Percentiles rank a stretch among this genome's conserved stretches.
Conservation (phyloP, 306 rosid genomes). For the Delonix regia region DNA sequence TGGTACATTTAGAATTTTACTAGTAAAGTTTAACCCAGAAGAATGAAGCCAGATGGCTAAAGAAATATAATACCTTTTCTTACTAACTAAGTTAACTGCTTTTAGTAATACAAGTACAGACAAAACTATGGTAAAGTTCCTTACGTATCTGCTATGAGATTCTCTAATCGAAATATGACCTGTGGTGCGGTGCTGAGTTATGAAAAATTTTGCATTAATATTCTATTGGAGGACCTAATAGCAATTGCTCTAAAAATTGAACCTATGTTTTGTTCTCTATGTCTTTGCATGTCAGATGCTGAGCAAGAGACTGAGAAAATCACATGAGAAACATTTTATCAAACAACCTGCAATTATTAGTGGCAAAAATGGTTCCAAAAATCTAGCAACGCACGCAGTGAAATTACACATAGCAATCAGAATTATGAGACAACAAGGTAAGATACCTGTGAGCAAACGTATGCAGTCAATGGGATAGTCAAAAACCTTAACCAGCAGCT, state of each 20-base stretch:
- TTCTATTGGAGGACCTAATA: too few species aligned
- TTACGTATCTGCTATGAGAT: neutral
- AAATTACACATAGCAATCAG: neutral
- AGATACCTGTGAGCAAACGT: slow-evolving; percentile 70
- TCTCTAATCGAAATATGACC: neutral
- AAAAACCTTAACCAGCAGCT: slow-evolving; percentile 47
- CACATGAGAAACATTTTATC: neutral
- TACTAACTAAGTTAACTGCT: too few species aligned
- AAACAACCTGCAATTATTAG: neutral
- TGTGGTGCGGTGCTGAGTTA: too few species aligned
- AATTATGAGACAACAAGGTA: neutral
- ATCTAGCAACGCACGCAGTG: neutral
- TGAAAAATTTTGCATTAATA: too few species aligned
- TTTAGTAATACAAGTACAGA: neutral
- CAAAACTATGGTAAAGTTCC: neutral
- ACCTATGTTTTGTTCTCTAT: neutral
- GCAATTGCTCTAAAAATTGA: too few species aligned
- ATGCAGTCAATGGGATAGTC: slow-evolving; percentile 53
- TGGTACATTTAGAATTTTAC: too few species aligned
- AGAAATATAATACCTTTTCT: neutral
- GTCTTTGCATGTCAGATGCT: neutral
- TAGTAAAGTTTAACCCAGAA: too few species aligned
- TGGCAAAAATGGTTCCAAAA: neutral
- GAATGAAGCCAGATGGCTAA: too few species aligned
- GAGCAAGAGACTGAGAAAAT: neutral